Percentiles rank a stretch among this genome's conserved stretches.
Conservation (phyloP, 1,139 yeast genomes). For the Tardiomyces depauwii region DNA sequence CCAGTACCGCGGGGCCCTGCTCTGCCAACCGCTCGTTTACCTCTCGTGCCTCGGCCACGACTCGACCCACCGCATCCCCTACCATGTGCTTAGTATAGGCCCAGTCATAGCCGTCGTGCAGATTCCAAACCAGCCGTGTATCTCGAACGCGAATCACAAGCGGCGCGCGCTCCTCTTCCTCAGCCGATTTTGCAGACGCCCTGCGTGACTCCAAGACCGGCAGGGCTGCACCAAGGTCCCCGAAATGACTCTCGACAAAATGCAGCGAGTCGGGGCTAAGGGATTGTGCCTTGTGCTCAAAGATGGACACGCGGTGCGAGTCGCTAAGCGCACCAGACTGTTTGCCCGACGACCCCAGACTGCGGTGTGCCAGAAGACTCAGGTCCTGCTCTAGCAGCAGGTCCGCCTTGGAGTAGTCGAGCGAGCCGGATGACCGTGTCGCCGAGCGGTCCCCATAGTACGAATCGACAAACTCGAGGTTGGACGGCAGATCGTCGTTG, state of each 20-base stretch:
- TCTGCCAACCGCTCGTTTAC: not conserved
- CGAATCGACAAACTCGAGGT: slow-evolving; percentile 28
- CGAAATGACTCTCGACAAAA: slow-evolving; percentile 41
- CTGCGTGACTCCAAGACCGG: not conserved
- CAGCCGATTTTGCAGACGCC: not conserved
- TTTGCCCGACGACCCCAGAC: slow-evolving; percentile 3
- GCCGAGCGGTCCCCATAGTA: slow-evolving; percentile 20
- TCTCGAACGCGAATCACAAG: slow-evolving; percentile 8
- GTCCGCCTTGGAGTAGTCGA: slow-evolving; percentile 22
- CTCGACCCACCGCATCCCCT: slow-evolving; percentile 47
- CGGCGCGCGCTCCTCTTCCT: not conserved
- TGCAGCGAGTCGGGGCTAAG: slow-evolving; percentile 12
- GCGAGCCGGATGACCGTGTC: slow-evolving; percentile 11
- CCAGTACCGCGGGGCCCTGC: slow-evolving; percentile 5
- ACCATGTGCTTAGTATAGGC: slow-evolving; percentile 60
- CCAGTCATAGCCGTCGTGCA: slow-evolving; percentile 95
- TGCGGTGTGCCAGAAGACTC: slow-evolving; percentile 16
- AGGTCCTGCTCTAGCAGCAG: slow-evolving; percentile 26
- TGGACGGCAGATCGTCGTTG: slow-evolving; percentile 19
- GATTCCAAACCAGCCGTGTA: slow-evolving; percentile 35
- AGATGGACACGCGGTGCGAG: slow-evolving; percentile 9
- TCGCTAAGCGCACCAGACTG: not conserved
- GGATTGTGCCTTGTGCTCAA: slow-evolving; percentile 19
- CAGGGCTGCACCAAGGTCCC: slow-evolving; percentile 5
- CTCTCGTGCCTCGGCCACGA: slow-evolving; percentile 28